A percentile compares a stretch with the other conserved stretches of the same genome.
Evolutionary conservation across 1,139 yeast genomes (phyloP).

Genomic region (Hansenula sp.): DNA sequence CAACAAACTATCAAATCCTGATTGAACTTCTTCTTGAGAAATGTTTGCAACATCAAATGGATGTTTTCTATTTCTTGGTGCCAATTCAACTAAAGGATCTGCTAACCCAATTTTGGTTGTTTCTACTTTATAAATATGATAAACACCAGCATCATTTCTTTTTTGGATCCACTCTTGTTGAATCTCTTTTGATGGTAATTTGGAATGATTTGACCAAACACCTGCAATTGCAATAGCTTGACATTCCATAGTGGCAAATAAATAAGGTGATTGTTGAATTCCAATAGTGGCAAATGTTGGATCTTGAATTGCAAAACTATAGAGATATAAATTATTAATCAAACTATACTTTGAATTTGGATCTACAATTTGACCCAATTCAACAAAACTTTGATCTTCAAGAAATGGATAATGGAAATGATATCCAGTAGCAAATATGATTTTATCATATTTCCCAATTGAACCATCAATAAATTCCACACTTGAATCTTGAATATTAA

Average conservation of each 20-base stretch:
- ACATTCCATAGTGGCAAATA: constrained; percentile 29
- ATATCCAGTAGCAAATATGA: constrained; percentile 38
- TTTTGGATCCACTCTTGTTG: constrained; percentile 4
- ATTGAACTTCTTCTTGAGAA: too few species aligned
- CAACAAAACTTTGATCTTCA: constrained; percentile 24
- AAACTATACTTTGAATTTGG: neutral
- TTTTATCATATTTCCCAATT: constrained; percentile 23
- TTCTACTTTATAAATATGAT: too few species aligned
- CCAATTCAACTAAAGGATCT: too few species aligned
- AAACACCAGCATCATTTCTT: too few species aligned
- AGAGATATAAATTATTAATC: constrained; percentile 26
- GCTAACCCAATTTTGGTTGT: too few species aligned
- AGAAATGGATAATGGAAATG: constrained; percentile 35
- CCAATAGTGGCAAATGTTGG: constrained; percentile 34
- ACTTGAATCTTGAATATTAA: constrained; percentile 17
- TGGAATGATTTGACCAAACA: constrained; percentile 12
- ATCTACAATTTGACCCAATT: neutral
- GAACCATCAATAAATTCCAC: constrained; percentile 7
- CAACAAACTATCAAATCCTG: too few species aligned
- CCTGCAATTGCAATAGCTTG: constrained; percentile 30
- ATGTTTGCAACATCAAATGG: too few species aligned
- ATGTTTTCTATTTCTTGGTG: too few species aligned
- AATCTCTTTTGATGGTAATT: constrained; percentile 2
- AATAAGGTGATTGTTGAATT: constrained; percentile 29
- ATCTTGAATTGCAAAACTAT: constrained; percentile 31